A percentile compares a stretch with the other conserved stretches of the same genome.
These are phyloP conservation scores for Debaryomyces castellii DNA, from an alignment of 805 yeast genomes.

Conservation along the genomic window DNA sequence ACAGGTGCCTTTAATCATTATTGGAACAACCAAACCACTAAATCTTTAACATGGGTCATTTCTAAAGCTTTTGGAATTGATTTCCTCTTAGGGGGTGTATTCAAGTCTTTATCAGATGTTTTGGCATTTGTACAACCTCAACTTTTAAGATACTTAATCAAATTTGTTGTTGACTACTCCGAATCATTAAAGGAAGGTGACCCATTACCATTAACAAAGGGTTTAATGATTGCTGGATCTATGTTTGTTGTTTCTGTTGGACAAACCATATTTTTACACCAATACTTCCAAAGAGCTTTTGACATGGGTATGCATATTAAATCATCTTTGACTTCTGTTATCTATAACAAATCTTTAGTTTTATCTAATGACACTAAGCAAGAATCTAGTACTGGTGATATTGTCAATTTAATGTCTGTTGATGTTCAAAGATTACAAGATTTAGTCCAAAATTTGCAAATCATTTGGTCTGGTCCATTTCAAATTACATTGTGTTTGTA, in stretches of 20 bases:
- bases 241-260: constrained; percentile 76
- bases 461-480: constrained; percentile 92
- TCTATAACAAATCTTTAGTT: constrained; percentile 66
- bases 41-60: constrained; percentile 60
- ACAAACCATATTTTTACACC: constrained; percentile 78
- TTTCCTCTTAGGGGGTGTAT: constrained; percentile 68
- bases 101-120: constrained; percentile 73
- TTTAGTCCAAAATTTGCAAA: constrained; percentile 71
- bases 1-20: constrained; percentile 48
- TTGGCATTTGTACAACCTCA: constrained; percentile 50
- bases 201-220: constrained; percentile 64
- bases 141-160: constrained; percentile 26
- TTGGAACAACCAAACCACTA: constrained; percentile 59
- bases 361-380: constrained; percentile 72
- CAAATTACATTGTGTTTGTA: constrained; percentile 75
- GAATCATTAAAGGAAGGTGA: constrained; percentile 29
- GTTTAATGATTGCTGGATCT: constrained; percentile 69
- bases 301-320: constrained; percentile 77
- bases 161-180: constrained; percentile 37
- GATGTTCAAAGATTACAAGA: constrained; percentile 90
- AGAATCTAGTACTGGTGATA: constrained; percentile 82
- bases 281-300: constrained; percentile 72
- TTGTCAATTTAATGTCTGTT: constrained; percentile 91
- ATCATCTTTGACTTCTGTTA: constrained; percentile 63
- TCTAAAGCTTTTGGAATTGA: constrained; percentile 70